phyloP scores from a whole-genome alignment of 2,329 filamentous ascomycete species.

The Myriosclerotinia scirpicola region DNA sequence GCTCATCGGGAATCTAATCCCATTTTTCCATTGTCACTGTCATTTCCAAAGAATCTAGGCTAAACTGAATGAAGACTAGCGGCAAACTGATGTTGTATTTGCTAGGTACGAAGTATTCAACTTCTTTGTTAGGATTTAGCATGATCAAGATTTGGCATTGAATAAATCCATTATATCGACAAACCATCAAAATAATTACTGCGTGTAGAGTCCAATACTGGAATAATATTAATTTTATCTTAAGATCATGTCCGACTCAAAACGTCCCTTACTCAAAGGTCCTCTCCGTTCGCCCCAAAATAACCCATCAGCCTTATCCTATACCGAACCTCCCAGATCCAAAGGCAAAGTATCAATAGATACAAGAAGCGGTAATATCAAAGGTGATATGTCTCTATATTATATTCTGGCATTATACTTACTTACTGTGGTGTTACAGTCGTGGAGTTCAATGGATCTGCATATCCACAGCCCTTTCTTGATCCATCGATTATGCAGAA shows the following conservation, averaged over 20 bases:
- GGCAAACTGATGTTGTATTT: not conserved
- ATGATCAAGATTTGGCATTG: not conserved
- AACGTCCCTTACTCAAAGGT: conserved; percentile 29
- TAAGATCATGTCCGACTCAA: conserved; percentile 9
- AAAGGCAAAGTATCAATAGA: conserved; percentile 29
- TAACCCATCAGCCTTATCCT: conserved; percentile 25
- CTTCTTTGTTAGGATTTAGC: too few relatives aligned
- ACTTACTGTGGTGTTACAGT: conserved; percentile 24
- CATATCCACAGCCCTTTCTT: conserved; percentile 36
- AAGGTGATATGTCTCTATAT: not conserved
- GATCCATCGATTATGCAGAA: conserved; percentile 34
- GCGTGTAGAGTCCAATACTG: too few relatives aligned
- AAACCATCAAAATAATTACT: not conserved
- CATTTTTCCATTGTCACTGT: too few relatives aligned
- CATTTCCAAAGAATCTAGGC: too few relatives aligned
- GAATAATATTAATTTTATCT: not conserved
- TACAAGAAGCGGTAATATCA: too few relatives aligned
- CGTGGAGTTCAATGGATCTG: conserved; percentile 31
- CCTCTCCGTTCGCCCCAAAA: conserved; percentile 28
- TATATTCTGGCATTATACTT: not conserved
- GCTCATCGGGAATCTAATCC: too few relatives aligned
- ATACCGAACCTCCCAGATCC: conserved; percentile 30
- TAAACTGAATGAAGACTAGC: not conserved
- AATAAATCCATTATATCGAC: not conserved
- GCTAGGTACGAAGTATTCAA: not conserved